These are phyloP conservation scores for Vanrija sp. DNA, from an alignment of 1,284 basidiomycete genomes.

Conservation along the genomic window DNA sequence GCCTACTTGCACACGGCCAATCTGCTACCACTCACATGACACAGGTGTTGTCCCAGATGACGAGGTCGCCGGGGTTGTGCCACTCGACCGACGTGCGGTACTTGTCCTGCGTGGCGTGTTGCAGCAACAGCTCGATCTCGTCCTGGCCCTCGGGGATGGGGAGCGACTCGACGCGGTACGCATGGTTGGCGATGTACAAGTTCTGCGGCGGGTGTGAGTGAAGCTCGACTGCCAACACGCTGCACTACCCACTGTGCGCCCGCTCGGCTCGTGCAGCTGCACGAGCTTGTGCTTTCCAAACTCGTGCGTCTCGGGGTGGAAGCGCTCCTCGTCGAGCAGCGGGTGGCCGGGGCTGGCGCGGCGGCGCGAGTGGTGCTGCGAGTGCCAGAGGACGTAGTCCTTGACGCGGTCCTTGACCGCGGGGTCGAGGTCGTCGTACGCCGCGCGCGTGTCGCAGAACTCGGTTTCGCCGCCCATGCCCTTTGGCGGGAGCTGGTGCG, in stretches of 20 bases:
- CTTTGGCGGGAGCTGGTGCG: slow-evolving; percentile 20
- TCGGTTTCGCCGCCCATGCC: slow-evolving; percentile 22
- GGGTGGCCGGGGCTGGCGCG: slow-evolving; percentile 18
- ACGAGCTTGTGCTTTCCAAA: slow-evolving; percentile 27
- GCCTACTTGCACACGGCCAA: neutral
- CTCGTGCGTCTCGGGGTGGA: slow-evolving; percentile 11
- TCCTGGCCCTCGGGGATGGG: slow-evolving; percentile 18
- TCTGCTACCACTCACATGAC: slow-evolving; percentile 10
- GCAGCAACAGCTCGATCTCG: slow-evolving; percentile 19
- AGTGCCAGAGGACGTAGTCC: slow-evolving; percentile 26
- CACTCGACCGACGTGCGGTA: slow-evolving; percentile 16
- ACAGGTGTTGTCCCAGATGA: slow-evolving; percentile 28
- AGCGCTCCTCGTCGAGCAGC: slow-evolving; percentile 10
- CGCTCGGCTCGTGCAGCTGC: slow-evolving; percentile 21
- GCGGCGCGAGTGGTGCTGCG: slow-evolving; percentile 23
- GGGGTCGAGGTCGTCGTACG: slow-evolving; percentile 17
- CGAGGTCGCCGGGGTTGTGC: slow-evolving; percentile 19
- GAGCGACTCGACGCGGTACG: slow-evolving; percentile 15
- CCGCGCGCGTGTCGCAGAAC: slow-evolving; percentile 25
- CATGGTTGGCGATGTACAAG: slow-evolving; percentile 29
- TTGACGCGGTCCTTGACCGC: slow-evolving; percentile 29
- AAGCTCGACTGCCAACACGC: too few species aligned
- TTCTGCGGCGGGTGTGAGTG: slow-evolving; percentile 4
- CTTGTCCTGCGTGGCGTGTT: slow-evolving; percentile 18
- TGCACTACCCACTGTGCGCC: slow-evolving; percentile 2